Percentiles rank a stretch among this genome's conserved stretches.
Evolutionary conservation across 129 eudicot genomes (phyloP).

Genomic region (Glebionis coronaria): DNA sequence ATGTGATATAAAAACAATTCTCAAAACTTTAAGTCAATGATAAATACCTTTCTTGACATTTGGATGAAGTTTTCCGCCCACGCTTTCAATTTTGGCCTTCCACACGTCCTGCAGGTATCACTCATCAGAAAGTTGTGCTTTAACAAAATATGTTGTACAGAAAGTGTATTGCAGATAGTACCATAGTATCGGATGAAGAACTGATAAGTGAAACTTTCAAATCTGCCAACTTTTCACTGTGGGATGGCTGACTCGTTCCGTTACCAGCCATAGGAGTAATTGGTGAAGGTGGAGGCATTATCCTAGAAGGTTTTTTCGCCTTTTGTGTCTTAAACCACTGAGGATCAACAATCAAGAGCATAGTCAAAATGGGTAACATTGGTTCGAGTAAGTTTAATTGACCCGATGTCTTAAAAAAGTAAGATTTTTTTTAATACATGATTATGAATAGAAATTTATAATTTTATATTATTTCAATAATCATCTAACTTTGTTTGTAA

Average conservation of each 20-base stretch:
- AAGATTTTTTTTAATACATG: no score
- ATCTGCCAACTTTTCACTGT: conserved; percentile 63
- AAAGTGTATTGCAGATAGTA: conserved; percentile 17
- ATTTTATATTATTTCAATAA: neutral
- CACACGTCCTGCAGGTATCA: conserved; percentile 51
- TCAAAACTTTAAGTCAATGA: neutral
- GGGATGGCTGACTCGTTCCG: conserved; percentile 40
- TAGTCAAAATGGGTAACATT: neutral
- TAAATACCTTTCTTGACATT: conserved; percentile 72
- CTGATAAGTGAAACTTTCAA: conserved; percentile 63
- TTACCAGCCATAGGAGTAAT: conserved; percentile 34
- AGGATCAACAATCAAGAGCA: conserved; percentile 13
- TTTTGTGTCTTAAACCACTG: conserved; percentile 94
- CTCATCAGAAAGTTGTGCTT: neutral
- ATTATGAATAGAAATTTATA: no score
- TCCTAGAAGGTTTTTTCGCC: conserved; percentile 52
- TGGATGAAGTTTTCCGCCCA: conserved; percentile 69
- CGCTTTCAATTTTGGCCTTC: conserved; percentile 58
- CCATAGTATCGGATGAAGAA: conserved; percentile 50
- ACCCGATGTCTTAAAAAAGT: no score
- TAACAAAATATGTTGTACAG: neutral
- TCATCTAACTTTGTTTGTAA: neutral
- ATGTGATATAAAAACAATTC: neutral
- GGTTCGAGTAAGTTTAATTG: no score
- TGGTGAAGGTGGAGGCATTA: conserved; percentile 70